Evolutionary conservation across 306 rosid species (phyloP).

Genomic region (Rosa rugosa): DNA sequence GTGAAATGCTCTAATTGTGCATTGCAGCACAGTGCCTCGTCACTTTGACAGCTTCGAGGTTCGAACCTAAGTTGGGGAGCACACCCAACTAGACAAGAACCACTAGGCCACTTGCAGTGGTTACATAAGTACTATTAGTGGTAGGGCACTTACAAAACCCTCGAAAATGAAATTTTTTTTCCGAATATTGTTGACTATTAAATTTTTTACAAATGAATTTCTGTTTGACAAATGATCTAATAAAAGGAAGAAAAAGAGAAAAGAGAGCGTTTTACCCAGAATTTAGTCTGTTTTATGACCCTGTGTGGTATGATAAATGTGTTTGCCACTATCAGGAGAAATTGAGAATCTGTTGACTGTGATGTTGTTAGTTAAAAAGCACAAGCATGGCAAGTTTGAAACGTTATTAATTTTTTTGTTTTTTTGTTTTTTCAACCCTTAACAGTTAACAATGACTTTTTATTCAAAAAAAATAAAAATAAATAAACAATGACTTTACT

Average conservation of each 20-base stretch:
- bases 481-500: not conserved
- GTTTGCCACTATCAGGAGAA: not conserved
- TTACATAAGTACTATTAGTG: not conserved
- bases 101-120: too few species aligned
- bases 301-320: not conserved
- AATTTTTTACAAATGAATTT: not conserved
- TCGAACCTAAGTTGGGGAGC: too few species aligned
- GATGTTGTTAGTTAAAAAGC: not conserved
- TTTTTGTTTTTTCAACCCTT: conserved; percentile 19
- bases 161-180: not conserved
- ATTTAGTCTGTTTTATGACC: not conserved
- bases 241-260: not conserved
- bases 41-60: too few species aligned
- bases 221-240: not conserved
- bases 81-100: too few species aligned
- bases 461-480: not conserved
- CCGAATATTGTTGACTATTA: not conserved
- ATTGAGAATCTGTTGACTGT: not conserved
- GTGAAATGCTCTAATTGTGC: too few species aligned
- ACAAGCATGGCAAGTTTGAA: conserved; percentile 33
- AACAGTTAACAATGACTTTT: conserved; percentile 21
- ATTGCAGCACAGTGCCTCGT: too few species aligned
- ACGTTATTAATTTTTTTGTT: conserved; percentile 24
- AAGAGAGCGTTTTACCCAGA: not conserved
- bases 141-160: not conserved